Base-by-base conservation (phyloP, 495 filamentous ascomycete genomes). In the Xylaria bambusicola region DNA sequence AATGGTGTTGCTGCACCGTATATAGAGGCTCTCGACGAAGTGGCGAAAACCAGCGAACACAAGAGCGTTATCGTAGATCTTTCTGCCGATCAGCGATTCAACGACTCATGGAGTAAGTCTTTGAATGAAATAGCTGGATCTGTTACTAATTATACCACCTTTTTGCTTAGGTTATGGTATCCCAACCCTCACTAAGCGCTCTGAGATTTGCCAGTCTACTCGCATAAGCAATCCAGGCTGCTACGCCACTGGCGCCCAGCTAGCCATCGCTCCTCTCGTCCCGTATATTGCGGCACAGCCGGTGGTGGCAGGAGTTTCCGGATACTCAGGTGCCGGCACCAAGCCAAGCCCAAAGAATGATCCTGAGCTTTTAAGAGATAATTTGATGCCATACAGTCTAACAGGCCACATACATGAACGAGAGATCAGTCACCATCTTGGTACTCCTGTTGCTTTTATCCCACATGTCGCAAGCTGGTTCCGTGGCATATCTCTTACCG, bases 111-210 rank as follows among this genome's bases (percentile, higher is more conserved):
- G 94, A n/a, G n/a, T n/a, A n/a, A n/a, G n/a, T n/a, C n/a, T n/a
- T n/a, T n/a, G n/a, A n/a, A n/a, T n/a, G n/a, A n/a, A n/a, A n/a
- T n/a, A n/a, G n/a, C n/a, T n/a, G n/a, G n/a, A n/a, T n/a, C n/a
- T n/a, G n/a, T n/a, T n/a, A n/a, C n/a, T n/a, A n/a, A n/a, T n/a
- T n/a, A n/a, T n/a, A n/a, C n/a, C n/a, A n/a, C n/a, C n/a, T n/a
- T n/a, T n/a, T n/a, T n/a, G n/a, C n/a, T n/a, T n/a, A n/a, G 93
- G 91, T 7, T 98, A 98, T 68, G 94, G 94, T 69, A 86, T 98
- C 27, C 93, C 93, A 36, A 93, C 97, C 71, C 80, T 98, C 33
- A 83, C 93, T 52, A 82, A 84, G 68, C 83, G 93, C 51, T 81
- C 83, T 31, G 82, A 88, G 55, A 91, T 98, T 52, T 85, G 88